Conservation (phyloP, 2,329 filamentous ascomycete genomes). For the Erysiphe pisi region DNA sequence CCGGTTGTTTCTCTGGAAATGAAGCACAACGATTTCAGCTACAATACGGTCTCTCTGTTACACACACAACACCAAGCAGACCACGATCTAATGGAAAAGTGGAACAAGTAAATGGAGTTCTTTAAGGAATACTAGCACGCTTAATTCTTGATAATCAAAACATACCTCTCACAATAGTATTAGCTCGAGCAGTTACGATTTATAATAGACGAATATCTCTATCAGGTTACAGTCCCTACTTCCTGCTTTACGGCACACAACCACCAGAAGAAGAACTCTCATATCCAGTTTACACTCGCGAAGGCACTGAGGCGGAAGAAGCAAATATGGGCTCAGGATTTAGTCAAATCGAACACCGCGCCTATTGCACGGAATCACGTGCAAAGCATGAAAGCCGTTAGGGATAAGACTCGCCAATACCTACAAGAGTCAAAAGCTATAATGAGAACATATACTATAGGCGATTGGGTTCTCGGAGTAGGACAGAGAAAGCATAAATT, state of each 20-base stretch:
- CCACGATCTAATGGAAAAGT: neutral
- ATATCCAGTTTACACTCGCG: neutral
- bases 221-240: neutral
- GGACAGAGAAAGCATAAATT: neutral
- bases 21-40: neutral
- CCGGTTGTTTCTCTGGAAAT: neutral
- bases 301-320: neutral
- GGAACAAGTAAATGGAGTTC: neutral
- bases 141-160: neutral
- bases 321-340: too few species aligned
- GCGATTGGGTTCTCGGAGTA: conserved; percentile 18
- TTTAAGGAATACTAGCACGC: neutral
- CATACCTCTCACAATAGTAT: neutral
- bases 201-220: neutral
- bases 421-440: conserved; percentile 10
- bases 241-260: neutral
- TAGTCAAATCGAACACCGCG: neutral
- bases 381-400: neutral
- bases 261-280: neutral
- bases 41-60: neutral
- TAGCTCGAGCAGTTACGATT: neutral
- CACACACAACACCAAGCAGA: neutral
- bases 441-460: conserved; percentile 3
- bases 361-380: neutral
- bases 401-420: conserved; percentile 4